These are phyloP conservation scores for Noccaea bulbosa DNA, from an alignment of 345 rosid species.

Conservation along the genomic window DNA sequence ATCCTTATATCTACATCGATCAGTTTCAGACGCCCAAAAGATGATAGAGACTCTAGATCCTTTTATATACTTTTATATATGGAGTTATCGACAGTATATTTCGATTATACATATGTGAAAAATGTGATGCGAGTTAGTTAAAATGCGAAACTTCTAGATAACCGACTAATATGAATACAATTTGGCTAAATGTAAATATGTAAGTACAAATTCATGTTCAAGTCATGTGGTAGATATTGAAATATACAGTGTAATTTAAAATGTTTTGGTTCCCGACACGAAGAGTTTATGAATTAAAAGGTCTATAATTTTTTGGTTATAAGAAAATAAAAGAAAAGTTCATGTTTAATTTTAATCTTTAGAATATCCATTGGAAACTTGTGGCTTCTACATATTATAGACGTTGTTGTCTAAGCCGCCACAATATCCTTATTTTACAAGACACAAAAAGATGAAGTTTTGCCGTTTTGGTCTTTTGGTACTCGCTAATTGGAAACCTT, in stretches of 20 bases:
- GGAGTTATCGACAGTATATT: background rate
- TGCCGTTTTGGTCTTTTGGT: too few species aligned
- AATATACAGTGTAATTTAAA: background rate
- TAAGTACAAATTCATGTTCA: background rate
- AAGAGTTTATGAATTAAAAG: slow-evolving; percentile 2
- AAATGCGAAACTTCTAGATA: background rate
- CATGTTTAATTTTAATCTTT: slow-evolving; percentile 6
- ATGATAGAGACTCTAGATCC: slow-evolving; percentile 28
- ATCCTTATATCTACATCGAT: slow-evolving; percentile 29
- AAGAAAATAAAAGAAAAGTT: slow-evolving; percentile 4
- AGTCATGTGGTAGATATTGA: slow-evolving; percentile 4
- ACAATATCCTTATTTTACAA: background rate
- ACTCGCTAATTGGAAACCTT: too few species aligned
- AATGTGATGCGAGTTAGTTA: background rate
- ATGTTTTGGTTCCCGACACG: background rate
- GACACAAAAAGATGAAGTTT: too few species aligned
- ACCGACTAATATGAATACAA: background rate
- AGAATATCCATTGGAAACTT: slow-evolving; percentile 11
- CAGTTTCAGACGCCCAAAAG: slow-evolving; percentile 24
- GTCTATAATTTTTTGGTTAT: background rate
- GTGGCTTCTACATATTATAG: background rate
- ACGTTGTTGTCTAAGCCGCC: slow-evolving; percentile 16
- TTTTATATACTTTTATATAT: background rate
- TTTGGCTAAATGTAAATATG: background rate
- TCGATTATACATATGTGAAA: background rate